These are phyloP conservation scores for Moringa oleifera DNA, from an alignment of 345 rosid genomes.

Conservation along the genomic window DNA sequence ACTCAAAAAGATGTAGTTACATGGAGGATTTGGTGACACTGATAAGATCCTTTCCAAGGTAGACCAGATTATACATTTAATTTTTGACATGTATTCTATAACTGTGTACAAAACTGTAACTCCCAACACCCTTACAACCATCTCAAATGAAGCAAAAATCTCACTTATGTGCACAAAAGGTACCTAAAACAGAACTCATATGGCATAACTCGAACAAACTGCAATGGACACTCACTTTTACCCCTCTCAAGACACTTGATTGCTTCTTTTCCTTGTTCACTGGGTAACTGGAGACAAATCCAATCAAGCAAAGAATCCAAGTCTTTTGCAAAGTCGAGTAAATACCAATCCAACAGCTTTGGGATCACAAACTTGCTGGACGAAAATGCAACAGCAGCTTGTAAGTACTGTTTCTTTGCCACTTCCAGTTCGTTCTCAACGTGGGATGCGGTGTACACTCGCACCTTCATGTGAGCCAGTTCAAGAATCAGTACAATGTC, in stretches of 20 bases:
- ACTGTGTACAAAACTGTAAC: conserved; percentile 26
- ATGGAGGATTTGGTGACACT: neutral
- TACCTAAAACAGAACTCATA: conserved; percentile 78
- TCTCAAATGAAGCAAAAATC: conserved; percentile 6
- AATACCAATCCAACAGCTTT: conserved; percentile 75
- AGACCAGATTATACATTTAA: conserved; percentile 17
- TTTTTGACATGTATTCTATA: conserved; percentile 21
- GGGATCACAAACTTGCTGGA: conserved; percentile 51
- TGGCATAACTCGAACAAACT: conserved; percentile 52
- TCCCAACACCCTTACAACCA: conserved; percentile 16
- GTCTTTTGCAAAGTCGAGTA: conserved; percentile 83
- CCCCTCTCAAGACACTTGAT: conserved; percentile 57
- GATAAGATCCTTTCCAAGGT: neutral
- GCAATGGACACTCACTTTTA: conserved; percentile 34
- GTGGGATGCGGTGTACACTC: conserved; percentile 57
- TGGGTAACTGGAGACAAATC: conserved; percentile 84
- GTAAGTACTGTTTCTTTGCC: conserved; percentile 72
- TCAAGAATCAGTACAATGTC: conserved; percentile 17
- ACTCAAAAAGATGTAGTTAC: conserved; percentile 6
- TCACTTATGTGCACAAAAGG: conserved; percentile 40
- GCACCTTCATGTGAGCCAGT: conserved; percentile 40
- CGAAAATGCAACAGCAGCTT: conserved; percentile 69
- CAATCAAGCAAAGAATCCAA: conserved; percentile 73
- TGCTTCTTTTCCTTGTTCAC: conserved; percentile 63
- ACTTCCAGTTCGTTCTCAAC: conserved; percentile 63